These are phyloP conservation scores for Schizopora paradoxa DNA, from an alignment of 1,284 basidiomycete species.

Conservation along the genomic window DNA sequence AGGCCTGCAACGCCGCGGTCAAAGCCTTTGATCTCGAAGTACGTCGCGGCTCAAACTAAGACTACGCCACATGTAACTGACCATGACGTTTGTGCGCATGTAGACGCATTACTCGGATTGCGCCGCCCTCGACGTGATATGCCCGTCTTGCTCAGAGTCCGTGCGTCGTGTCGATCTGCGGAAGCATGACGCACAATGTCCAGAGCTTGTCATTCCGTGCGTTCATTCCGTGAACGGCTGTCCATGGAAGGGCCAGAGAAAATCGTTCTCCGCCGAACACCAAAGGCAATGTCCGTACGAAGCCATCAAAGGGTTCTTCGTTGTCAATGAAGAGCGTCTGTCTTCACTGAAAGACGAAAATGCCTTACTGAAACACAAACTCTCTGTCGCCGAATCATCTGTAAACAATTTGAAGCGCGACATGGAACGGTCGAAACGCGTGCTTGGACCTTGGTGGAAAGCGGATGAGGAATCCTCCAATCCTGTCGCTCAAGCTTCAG, in stretches of 20 bases:
- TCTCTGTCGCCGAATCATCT: conserved; percentile 49
- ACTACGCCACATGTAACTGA: conserved; percentile 3
- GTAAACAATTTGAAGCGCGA: conserved; percentile 46
- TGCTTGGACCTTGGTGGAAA: conserved; percentile 64
- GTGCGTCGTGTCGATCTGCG: conserved; percentile 31
- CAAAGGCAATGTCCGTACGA: conserved; percentile 53
- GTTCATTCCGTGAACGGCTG: conserved; percentile 50
- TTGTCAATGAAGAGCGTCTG: conserved; percentile 39
- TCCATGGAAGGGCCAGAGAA: conserved; percentile 44
- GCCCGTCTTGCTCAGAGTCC: conserved; percentile 36
- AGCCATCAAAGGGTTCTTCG: conserved; percentile 54
- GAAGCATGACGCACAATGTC: conserved; percentile 36
- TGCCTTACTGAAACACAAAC: conserved; percentile 44
- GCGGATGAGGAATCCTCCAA: conserved; percentile 23
- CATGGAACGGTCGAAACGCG: conserved; percentile 41
- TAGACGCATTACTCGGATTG: conserved; percentile 38
- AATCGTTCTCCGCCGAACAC: conserved; percentile 38
- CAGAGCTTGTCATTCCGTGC: conserved; percentile 39
- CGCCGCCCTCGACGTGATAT: conserved; percentile 30
- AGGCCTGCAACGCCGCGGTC: conserved; percentile 32
- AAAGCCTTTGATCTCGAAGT: conserved; percentile 34
- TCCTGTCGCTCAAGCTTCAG: conserved; percentile 15
- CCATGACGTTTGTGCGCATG: conserved; percentile 1
- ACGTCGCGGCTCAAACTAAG: no score
- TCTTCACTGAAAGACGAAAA: conserved; percentile 54